These are phyloP conservation scores for Naganishia liquefaciens DNA, from an alignment of 1,284 basidiomycete species.

Conservation along the genomic window DNA sequence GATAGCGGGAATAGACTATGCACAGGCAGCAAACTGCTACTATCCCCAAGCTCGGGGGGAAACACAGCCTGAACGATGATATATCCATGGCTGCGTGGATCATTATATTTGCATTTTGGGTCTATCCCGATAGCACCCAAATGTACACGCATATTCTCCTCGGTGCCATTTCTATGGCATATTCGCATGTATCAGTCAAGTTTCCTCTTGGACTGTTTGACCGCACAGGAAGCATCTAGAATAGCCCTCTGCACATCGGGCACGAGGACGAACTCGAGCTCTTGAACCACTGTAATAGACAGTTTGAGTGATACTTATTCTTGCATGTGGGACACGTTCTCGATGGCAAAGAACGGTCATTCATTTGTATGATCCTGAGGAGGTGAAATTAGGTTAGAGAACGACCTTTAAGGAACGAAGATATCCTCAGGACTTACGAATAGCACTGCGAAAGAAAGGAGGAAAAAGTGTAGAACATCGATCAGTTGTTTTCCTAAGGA, in stretches of 20 bases:
- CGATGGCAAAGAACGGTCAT: conserved; percentile 82
- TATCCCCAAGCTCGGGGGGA: not conserved
- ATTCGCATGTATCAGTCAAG: no score
- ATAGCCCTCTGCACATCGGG: conserved; percentile 74
- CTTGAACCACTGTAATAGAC: conserved; percentile 95
- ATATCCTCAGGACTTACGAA: conserved; percentile 62
- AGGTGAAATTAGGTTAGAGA: not conserved
- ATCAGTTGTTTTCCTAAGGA: not conserved
- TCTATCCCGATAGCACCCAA: no score
- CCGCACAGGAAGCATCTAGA: conserved; percentile 43
- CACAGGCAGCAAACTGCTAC: conserved; percentile 10
- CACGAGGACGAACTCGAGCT: conserved; percentile 81
- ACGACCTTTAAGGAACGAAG: conserved; percentile 1
- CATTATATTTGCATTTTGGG: no score
- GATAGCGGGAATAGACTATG: conserved; percentile 9
- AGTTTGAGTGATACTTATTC: conserved; percentile 90
- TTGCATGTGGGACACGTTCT: conserved; percentile 95
- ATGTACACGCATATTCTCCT: no score
- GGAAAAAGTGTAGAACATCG: not conserved
- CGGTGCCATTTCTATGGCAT: no score
- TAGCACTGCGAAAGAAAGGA: conserved; percentile 61
- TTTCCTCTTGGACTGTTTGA: no score
- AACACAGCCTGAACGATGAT: not conserved
- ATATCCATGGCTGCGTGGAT: no score
- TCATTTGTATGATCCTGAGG: conserved; percentile 83